A percentile compares a stretch with the other conserved stretches of the same genome.
phyloP scores from a whole-genome alignment of 164 flowering plant species.

The Aristolochia californica region DNA sequence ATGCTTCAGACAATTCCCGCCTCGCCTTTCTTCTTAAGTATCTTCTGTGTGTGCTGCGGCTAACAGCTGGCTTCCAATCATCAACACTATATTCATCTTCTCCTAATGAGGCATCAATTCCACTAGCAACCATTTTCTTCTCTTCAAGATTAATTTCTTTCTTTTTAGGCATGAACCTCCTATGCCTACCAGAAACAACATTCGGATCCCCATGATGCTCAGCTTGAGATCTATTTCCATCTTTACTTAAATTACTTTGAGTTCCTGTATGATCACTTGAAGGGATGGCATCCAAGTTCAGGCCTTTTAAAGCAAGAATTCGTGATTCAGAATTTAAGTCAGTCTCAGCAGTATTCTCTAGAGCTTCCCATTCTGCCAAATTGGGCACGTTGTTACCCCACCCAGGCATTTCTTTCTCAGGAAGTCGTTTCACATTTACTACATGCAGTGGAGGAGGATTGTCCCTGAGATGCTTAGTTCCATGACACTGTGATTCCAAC shows the following conservation, averaged over 20 bases:
- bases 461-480: constrained; percentile 65
- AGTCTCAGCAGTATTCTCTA: constrained; percentile 46
- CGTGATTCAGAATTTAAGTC: constrained; percentile 33
- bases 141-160: constrained; percentile 64
- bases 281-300: constrained; percentile 40
- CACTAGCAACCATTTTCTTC: constrained; percentile 75
- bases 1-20: constrained; percentile 40
- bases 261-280: constrained; percentile 16
- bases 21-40: constrained; percentile 72
- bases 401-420: constrained; percentile 90
- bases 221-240: constrained; percentile 20
- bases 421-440: constrained; percentile 64
- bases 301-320: constrained; percentile 69
- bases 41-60: constrained; percentile 85
- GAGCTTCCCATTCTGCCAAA: constrained; percentile 93
- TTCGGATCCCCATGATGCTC: constrained; percentile 28
- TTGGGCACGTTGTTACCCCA: constrained; percentile 96
- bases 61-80: constrained; percentile 84
- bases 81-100: constrained; percentile 43
- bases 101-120: constrained; percentile 83
- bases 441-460: constrained; percentile 70
- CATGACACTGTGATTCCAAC: constrained; percentile 79
- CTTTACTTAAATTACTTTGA: constrained; percentile 22
- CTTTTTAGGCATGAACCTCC: constrained; percentile 36
- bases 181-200: constrained; percentile 15